Conservation (phyloP, 2,329 filamentous ascomycete species). For the Ophiostoma sp. region DNA sequence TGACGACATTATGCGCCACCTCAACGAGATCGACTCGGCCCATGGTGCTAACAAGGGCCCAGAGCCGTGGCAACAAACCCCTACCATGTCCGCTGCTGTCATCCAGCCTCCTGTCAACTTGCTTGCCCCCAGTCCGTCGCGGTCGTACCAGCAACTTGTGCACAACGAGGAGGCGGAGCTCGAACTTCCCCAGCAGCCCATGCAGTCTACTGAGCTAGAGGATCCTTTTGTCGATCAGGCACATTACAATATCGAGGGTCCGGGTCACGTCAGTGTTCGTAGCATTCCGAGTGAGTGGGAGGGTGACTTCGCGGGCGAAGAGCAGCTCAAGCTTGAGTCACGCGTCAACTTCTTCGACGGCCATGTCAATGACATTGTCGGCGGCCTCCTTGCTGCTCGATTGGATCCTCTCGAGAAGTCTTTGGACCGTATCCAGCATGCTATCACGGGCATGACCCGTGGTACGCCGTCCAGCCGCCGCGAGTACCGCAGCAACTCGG, state of each 20-base stretch:
- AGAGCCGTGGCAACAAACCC: conserved; percentile 44
- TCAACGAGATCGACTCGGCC: conserved; percentile 67
- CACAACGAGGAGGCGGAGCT: conserved; percentile 39
- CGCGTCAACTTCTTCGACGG: conserved; percentile 85
- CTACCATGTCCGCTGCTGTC: conserved; percentile 36
- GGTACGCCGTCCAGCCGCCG: conserved; percentile 52
- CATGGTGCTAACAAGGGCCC: conserved; percentile 64
- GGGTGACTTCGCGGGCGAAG: conserved; percentile 71
- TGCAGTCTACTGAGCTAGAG: conserved; percentile 44
- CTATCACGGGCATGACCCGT: conserved; percentile 51
- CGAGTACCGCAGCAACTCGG: conserved; percentile 61
- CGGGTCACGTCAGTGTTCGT: conserved; percentile 56
- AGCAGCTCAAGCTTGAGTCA: conserved; percentile 75
- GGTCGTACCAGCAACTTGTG: conserved; percentile 21
- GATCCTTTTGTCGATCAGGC: conserved; percentile 33
- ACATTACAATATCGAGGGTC: conserved; percentile 49
- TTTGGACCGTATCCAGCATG: conserved; percentile 69
- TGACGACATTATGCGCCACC: conserved; percentile 83
- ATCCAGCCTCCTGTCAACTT: conserved; percentile 50
- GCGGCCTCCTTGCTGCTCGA: conserved; percentile 66
- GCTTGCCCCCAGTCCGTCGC: conserved; percentile 37
- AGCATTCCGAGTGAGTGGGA: conserved; percentile 87
- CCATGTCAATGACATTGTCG: conserved; percentile 81
- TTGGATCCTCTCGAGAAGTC: conserved; percentile 75
- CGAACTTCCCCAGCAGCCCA: conserved; percentile 43